Percentiles rank a stretch among this genome's conserved stretches.
These are phyloP conservation scores for Silene noctiflora DNA, from an alignment of 179 eudicot species.

Conservation along the genomic window DNA sequence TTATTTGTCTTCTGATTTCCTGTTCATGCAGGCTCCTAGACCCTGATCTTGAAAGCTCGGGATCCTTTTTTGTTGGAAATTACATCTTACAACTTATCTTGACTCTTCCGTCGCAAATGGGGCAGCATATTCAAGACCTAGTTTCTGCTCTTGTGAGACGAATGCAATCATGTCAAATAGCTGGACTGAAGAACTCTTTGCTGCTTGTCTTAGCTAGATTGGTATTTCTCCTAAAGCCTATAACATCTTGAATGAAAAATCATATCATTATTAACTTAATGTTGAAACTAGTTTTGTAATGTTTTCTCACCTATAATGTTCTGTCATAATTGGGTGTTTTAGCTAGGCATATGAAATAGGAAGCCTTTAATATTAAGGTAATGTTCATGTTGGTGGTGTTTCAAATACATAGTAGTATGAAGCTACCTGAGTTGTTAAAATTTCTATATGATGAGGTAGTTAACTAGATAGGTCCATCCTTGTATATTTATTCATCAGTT, in stretches of 20 bases:
- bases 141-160: constrained; percentile 90
- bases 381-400: neutral
- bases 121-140: constrained; percentile 74
- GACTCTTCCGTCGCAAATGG: constrained; percentile 96
- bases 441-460: neutral
- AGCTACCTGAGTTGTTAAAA: neutral
- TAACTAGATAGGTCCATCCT: neutral
- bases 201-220: constrained; percentile 81
- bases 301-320: constrained; percentile 5
- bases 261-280: neutral
- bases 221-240: constrained; percentile 37
- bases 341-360: neutral
- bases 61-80: constrained; percentile 90
- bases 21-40: constrained; percentile 77
- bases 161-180: constrained; percentile 69
- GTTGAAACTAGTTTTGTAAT: neutral
- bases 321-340: neutral
- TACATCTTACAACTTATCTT: constrained; percentile 88
- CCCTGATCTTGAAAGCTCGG: constrained; percentile 88
- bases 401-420: neutral
- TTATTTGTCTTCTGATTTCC: constrained; percentile 7
- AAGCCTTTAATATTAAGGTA: constrained; percentile 2
- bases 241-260: constrained; percentile 11
- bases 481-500: neutral
- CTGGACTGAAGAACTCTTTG: constrained; percentile 77